These are phyloP conservation scores for Geosiphon pyriformis DNA, from an alignment of 192 early-diverging fungal genomes.

Conservation along the genomic window DNA sequence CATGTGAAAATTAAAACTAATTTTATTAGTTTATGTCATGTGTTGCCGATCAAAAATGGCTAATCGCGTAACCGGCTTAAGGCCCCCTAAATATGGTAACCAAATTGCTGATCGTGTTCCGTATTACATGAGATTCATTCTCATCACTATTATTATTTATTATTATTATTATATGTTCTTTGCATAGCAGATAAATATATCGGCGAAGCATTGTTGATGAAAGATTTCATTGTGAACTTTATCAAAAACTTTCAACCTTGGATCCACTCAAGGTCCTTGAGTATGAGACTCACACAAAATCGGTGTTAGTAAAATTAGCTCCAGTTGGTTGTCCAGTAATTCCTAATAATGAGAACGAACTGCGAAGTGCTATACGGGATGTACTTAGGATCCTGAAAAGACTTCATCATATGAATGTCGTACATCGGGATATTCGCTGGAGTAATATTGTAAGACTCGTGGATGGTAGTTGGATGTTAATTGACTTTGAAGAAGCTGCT, in stretches of 20 bases:
- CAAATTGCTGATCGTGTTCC: too few species aligned
- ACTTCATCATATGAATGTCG: not conserved
- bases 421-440: constrained; percentile 1
- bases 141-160: too few species aligned
- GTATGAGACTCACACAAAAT: not conserved
- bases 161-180: too few species aligned
- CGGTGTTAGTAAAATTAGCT: not conserved
- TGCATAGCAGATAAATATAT: not conserved
- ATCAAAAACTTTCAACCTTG: not conserved
- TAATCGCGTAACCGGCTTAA: not conserved
- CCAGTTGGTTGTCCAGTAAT: not conserved
- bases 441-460: not conserved
- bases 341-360: not conserved
- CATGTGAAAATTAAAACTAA: too few species aligned
- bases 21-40: too few species aligned
- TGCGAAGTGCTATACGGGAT: too few species aligned
- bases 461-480: not conserved
- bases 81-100: not conserved
- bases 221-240: not conserved
- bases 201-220: not conserved
- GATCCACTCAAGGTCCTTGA: not conserved
- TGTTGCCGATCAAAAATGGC: too few species aligned
- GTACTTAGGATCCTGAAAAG: not conserved
- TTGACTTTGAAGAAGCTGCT: constrained; percentile 5
- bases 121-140: too few species aligned